Conservation (phyloP, 352 stramenopile genomes). For the Phytophthora brassicae region DNA sequence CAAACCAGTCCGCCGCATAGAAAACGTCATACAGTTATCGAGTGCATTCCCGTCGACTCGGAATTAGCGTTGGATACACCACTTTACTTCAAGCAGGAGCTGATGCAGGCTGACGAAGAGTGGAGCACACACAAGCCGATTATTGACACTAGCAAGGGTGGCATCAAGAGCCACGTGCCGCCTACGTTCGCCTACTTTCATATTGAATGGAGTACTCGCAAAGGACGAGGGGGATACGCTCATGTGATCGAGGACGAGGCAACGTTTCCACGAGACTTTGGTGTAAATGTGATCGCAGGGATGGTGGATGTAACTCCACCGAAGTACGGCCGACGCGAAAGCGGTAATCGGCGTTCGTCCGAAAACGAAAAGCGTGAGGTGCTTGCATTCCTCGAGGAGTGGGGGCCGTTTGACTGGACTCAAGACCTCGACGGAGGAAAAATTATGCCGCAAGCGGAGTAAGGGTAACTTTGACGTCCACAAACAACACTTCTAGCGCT, state of each 20-base stretch:
- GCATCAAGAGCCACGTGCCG: constrained; percentile 63
- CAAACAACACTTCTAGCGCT: constrained; percentile 9
- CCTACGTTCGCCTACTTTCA: constrained; percentile 86
- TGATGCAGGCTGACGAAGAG: constrained; percentile 73
- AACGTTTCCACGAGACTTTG: constrained; percentile 78
- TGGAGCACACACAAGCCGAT: constrained; percentile 85
- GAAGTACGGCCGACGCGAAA: constrained; percentile 56
- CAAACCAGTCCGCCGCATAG: constrained; percentile 64
- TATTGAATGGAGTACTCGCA: constrained; percentile 66
- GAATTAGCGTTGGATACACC: constrained; percentile 64
- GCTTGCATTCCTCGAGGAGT: constrained; percentile 61
- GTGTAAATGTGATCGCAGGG: constrained; percentile 71
- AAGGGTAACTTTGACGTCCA: background rate
- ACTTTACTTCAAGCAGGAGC: constrained; percentile 85
- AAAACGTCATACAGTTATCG: constrained; percentile 71
- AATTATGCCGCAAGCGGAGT: constrained; percentile 26
- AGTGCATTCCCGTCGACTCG: constrained; percentile 76
- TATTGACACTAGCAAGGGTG: constrained; percentile 67
- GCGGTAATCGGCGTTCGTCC: constrained; percentile 36
- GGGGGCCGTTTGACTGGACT: constrained; percentile 77
- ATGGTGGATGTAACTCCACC: constrained; percentile 74
- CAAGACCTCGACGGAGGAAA: constrained; percentile 67
- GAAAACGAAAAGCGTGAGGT: constrained; percentile 68
- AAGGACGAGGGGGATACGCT: constrained; percentile 54
- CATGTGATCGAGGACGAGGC: constrained; percentile 83